phyloP scores from a whole-genome alignment of 352 stramenopile species.

The Phytophthora macrochlamydospora region DNA sequence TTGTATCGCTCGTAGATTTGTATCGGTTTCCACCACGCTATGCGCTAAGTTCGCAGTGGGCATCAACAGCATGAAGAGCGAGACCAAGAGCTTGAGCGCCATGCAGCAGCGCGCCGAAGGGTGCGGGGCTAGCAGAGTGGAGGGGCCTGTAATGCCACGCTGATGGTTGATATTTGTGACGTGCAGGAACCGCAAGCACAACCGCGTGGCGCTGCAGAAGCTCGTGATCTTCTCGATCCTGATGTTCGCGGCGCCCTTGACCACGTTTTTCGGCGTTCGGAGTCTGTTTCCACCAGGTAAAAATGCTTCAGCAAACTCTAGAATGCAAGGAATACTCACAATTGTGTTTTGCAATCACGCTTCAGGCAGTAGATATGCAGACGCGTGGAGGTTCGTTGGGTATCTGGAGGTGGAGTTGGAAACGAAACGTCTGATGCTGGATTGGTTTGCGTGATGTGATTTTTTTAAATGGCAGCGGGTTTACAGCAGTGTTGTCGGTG shows the following conservation, averaged over 20 bases:
- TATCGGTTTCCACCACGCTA: neutral
- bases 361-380: conserved; percentile 51
- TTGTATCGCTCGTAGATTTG: too few relatives aligned
- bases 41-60: conserved; percentile 7
- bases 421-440: neutral
- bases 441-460: neutral
- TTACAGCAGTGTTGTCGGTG: conserved; percentile 69
- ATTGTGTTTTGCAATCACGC: conserved; percentile 1
- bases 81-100: conserved; percentile 49
- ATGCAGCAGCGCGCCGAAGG: conserved; percentile 45
- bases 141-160: neutral
- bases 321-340: neutral
- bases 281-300: conserved; percentile 53
- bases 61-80: conserved; percentile 9
- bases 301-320: neutral
- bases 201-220: conserved; percentile 76
- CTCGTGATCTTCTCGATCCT: conserved; percentile 72
- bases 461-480: conserved; percentile 43
- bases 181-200: conserved; percentile 71
- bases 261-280: conserved; percentile 67
- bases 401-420: too few relatives aligned
- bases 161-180: neutral
- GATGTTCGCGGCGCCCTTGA: conserved; percentile 66
- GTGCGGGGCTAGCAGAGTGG: too few relatives aligned
- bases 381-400: conserved; percentile 70